Evolutionary conservation across 1,284 basidiomycete species (phyloP).

Genomic region (Ceratobasidium sp.): DNA sequence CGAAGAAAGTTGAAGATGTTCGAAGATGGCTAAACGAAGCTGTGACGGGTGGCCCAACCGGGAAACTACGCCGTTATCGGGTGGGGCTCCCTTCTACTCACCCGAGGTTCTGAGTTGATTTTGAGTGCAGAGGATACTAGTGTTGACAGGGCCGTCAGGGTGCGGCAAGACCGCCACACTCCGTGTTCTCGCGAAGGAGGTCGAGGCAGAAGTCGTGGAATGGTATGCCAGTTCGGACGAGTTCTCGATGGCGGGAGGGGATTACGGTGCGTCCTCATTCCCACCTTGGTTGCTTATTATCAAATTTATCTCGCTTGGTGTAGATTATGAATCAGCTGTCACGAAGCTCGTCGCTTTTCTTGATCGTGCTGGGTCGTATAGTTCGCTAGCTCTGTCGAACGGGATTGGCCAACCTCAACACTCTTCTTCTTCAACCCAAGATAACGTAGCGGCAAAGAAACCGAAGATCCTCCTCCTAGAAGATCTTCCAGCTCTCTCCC

Average conservation of each 20-base stretch:
- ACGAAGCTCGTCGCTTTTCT: slow-evolving; percentile 86
- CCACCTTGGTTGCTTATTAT: no score
- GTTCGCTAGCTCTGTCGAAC: slow-evolving; percentile 64
- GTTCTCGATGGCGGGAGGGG: slow-evolving; percentile 52
- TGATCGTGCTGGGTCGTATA: slow-evolving; percentile 76
- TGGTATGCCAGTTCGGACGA: slow-evolving; percentile 80
- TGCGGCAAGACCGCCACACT: slow-evolving; percentile 91
- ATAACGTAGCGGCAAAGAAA: slow-evolving; percentile 50
- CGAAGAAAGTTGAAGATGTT: slow-evolving; percentile 87
- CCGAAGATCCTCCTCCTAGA: slow-evolving; percentile 84
- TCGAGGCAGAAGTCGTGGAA: slow-evolving; percentile 87
- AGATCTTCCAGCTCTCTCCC: slow-evolving; percentile 91
- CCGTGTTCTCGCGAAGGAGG: slow-evolving; percentile 78
- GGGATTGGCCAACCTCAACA: background rate
- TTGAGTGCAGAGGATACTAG: slow-evolving; percentile 77
- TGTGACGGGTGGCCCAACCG: slow-evolving; percentile 75
- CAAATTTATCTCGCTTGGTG: background rate
- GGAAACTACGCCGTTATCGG: slow-evolving; percentile 79
- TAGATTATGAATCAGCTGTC: slow-evolving; percentile 72
- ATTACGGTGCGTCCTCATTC: slow-evolving; percentile 50
- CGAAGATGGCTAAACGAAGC: slow-evolving; percentile 89
- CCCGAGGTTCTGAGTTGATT: background rate
- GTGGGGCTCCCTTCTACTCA: slow-evolving; percentile 62
- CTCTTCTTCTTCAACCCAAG: slow-evolving; percentile 50
- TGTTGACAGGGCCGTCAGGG: slow-evolving; percentile 90